Base-by-base conservation (phyloP, 2,329 filamentous ascomycete genomes). In the Aspergillus fijiensis region DNA sequence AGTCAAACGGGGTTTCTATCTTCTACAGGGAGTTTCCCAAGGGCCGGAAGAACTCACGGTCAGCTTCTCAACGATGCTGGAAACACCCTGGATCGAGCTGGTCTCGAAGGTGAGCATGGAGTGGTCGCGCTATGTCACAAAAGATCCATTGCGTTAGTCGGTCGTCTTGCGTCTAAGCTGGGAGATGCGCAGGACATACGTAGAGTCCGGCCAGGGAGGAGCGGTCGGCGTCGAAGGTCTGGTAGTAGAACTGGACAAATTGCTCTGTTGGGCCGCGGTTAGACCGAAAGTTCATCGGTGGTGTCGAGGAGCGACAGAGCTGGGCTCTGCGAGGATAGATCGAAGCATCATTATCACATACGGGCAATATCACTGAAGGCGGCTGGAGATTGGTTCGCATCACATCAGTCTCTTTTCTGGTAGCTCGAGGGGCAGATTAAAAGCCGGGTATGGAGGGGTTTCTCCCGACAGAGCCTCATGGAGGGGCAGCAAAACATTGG, bases 101-200 rank as follows among this genome's bases (percentile, higher is more conserved):
- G 84, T 87, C 84, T 98, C 92, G 73, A 97, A 98, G 54, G 94
- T 97, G 79, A 98, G 84, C 90, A 96, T 96, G 52, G 95, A 98
- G 62, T 88, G 77, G 4, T 89, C 85, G 72, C 90, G 87, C 92
- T 96, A 69, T 72, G 59, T 9, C 7, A 29, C 27, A 7, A 29
- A 29, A 29, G 50, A 29, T 50, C 3, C 14, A 12, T 16, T 12
- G 1, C 42, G 27, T 55, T 35, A 55, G 52, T 48, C 21, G 25
- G 27, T 48, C 21, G 25, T 23, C 29, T 4, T 14, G 52, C 14
- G n/a, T 9, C 11, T 35, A 9, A 11, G 19, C 9, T 2, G 16
- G 16, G 35, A 12, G 21, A 35, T 33, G 45, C 29, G 27, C 19
- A 19, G 39, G 55, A 71, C 90, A 74, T 86, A 96, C 94, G 83